A percentile compares a stretch with the other conserved stretches of the same genome.
Conservation (phyloP, 495 filamentous ascomycete genomes). For the Acidiella bohemica region DNA sequence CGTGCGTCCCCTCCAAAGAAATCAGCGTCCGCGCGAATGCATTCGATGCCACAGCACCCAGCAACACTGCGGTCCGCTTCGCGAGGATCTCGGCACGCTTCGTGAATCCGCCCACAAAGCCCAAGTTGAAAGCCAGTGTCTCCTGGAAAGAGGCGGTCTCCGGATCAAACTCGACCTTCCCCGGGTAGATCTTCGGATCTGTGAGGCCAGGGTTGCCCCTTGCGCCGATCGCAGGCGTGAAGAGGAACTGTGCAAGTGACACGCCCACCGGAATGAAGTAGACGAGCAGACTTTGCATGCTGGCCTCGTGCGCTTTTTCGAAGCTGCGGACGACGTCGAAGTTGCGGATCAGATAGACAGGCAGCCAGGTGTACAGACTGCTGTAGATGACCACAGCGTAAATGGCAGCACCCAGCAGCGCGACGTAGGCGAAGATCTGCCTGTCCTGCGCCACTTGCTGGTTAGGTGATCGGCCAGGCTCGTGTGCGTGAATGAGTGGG, state of each 20-base stretch:
- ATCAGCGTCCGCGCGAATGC: constrained; percentile 51
- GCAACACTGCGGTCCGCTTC: constrained; percentile 47
- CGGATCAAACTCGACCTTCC: constrained; percentile 42
- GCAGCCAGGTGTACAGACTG: constrained; percentile 52
- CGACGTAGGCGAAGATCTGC: constrained; percentile 47
- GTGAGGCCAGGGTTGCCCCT: constrained; percentile 10
- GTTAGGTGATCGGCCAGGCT: constrained; percentile 36
- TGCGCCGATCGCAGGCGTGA: constrained; percentile 42
- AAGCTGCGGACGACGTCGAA: constrained; percentile 57
- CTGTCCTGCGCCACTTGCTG: constrained; percentile 60
- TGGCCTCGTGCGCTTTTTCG: constrained; percentile 45
- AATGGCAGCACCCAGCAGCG: constrained; percentile 49
- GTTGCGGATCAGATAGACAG: constrained; percentile 50
- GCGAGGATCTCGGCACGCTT: constrained; percentile 51
- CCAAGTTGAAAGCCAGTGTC: constrained; percentile 49
- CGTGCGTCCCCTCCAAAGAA: constrained; percentile 52
- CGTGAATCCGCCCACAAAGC: constrained; percentile 28
- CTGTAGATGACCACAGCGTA: constrained; percentile 49
- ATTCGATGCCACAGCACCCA: constrained; percentile 41
- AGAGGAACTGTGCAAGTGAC: constrained; percentile 59
- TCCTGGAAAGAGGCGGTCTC: constrained; percentile 39
- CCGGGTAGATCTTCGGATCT: constrained; percentile 13
- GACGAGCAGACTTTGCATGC: constrained; percentile 36
- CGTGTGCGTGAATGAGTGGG: constrained; percentile 46
- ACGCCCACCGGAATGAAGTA: constrained; percentile 50